Conservation (phyloP, 2,329 filamentous ascomycete genomes). For the Arthrobotrys pseudoclavata region DNA sequence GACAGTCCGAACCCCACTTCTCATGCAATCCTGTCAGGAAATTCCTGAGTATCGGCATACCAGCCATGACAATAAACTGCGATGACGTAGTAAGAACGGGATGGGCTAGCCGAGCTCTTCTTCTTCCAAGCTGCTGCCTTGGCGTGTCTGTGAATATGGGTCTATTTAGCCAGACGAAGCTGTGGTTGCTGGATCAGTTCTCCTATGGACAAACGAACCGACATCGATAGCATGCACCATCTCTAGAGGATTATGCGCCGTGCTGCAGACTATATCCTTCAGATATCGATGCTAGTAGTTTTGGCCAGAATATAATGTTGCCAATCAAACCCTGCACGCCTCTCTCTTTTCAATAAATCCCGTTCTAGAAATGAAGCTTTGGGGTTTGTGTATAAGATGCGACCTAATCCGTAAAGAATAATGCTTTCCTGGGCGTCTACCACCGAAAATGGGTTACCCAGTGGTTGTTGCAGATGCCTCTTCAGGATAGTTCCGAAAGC, state of each 20-base stretch:
- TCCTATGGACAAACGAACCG: conserved; percentile 37
- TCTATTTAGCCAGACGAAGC: conserved; percentile 38
- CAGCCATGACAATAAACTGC: conserved; percentile 36
- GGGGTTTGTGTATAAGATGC: conserved; percentile 30
- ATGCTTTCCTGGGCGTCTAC: conserved; percentile 37
- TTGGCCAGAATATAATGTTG: conserved; percentile 38
- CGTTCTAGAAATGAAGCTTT: conserved; percentile 32
- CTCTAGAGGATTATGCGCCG: conserved; percentile 31
- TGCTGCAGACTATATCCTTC: conserved; percentile 28
- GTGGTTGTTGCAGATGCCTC: conserved; percentile 53
- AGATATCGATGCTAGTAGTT: conserved; percentile 25
- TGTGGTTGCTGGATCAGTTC: conserved; percentile 35
- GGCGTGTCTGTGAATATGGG: conserved; percentile 41
- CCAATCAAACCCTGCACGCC: conserved; percentile 54
- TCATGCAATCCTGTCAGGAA: conserved; percentile 39
- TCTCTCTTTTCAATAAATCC: conserved; percentile 20
- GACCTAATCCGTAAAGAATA: conserved; percentile 38
- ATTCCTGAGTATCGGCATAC: conserved; percentile 30
- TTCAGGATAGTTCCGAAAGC: conserved; percentile 47
- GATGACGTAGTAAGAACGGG: conserved; percentile 54
- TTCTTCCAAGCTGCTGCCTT: conserved; percentile 50
- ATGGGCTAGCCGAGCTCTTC: conserved; percentile 56
- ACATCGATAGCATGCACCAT: conserved; percentile 26
- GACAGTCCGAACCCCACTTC: conserved; percentile 54
- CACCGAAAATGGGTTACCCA: conserved; percentile 40